Evolutionary conservation across 1,139 yeast species (phyloP), one percentile per base, ranked within the genome.

Genomic region (Nematodospora anomalae): DNA sequence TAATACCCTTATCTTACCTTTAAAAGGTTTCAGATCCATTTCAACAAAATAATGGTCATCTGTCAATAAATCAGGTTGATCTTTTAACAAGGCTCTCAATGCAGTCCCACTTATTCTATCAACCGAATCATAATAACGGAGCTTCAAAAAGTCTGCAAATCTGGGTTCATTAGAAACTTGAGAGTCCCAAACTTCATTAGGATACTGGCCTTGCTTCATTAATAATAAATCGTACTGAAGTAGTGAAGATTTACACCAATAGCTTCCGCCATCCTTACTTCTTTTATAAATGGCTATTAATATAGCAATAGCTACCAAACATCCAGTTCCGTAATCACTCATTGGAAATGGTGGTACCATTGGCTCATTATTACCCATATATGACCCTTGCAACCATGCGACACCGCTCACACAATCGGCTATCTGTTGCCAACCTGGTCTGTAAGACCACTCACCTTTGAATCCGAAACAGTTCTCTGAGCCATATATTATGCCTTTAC

Each of bases 341-440:
- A 57, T 60, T 18, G 66, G 66, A 41, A 60, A 60, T 4, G 64
- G 62, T 9, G 66, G 66, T 28, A 60, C 49, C 49, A 60, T 49
- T 16, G 66, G 66, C 40, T 58, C 65, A 27, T 56, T 45, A 9
- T 53, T 43, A n/a, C 62, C 60, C 30, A 60, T 37, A 9, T 55
- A 49, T 26, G 40, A 36, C 9, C 66, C 66, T 35, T 60, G 66
- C n/a, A 46, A 37, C 58, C 58, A 60, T 2, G 64, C 63, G 26
- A 60, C 57, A 3, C 66, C 66, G 26, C 59, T 47, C 16, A 48
- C 60, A 47, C 62, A 57, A 42, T 60, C 66, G 13, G 64, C 60
- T 37, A 60, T 60, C 41, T 60, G 66, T 43, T 60, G 66, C 66
- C 66, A 60, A 10, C 66, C 66, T n/a, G 65, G 50, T 20, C 66